phyloP scores from a whole-genome alignment of 345 rosid species.

The Rhodamnia argentea region DNA sequence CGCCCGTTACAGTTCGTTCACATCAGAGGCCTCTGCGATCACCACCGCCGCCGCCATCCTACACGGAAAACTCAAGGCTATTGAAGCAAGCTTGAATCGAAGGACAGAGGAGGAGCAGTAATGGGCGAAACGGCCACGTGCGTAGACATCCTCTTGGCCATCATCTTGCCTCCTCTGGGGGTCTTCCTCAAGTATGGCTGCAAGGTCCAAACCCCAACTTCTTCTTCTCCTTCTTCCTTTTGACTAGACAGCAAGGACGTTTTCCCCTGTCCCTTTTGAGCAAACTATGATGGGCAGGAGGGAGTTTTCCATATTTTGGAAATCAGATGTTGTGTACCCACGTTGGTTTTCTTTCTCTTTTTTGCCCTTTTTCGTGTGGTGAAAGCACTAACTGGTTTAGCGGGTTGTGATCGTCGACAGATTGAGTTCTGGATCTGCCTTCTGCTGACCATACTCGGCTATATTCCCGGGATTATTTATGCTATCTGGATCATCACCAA shows the following conservation, averaged over 20 bases:
- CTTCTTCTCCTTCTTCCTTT: not conserved
- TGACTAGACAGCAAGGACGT: not conserved
- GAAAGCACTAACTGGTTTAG: not conserved
- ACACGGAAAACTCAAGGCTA: not conserved
- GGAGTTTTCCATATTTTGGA: not conserved
- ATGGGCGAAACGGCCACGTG: conserved; percentile 38
- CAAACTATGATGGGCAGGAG: not conserved
- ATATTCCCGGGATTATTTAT: conserved; percentile 73
- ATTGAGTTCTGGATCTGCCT: conserved; percentile 88
- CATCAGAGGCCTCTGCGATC: not conserved
- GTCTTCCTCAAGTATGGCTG: conserved; percentile 84
- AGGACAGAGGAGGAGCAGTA: not conserved
- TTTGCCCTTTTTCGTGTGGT: not conserved
- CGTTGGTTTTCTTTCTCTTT: not conserved
- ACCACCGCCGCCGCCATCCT: not conserved
- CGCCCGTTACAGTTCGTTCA: not conserved
- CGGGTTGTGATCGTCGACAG: conserved; percentile 11
- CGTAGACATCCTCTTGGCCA: conserved; percentile 63
- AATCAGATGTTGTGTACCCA: not conserved
- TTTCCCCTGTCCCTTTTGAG: not conserved
- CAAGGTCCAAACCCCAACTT: conserved; percentile 16
- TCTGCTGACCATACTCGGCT: conserved; percentile 54
- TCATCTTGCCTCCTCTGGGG: conserved; percentile 88
- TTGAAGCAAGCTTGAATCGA: not conserved
- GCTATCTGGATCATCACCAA: conserved; percentile 67